phyloP scores from a whole-genome alignment of 2,329 filamentous ascomycete species.

The Sporothrix schenckii region DNA sequence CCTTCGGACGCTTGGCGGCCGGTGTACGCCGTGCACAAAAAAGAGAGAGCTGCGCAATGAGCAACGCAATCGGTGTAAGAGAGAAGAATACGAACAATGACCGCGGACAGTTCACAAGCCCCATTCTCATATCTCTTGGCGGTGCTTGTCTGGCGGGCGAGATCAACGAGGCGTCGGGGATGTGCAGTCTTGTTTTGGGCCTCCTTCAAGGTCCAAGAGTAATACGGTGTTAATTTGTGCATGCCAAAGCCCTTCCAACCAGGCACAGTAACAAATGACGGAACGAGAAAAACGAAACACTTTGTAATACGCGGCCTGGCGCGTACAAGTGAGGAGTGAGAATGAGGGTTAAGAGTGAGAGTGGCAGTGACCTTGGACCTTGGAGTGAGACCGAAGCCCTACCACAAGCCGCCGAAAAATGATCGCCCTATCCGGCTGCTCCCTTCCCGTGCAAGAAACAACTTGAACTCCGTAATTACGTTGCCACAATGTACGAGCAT shows the following conservation, averaged over 20 bases:
- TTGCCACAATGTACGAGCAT: not conserved
- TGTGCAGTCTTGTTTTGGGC: not conserved
- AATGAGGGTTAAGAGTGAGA: not conserved
- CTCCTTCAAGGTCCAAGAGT: too few species aligned
- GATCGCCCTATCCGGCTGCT: constrained; percentile 11
- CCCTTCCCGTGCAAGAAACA: not conserved
- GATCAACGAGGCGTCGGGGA: not conserved
- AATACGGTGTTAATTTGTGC: not conserved
- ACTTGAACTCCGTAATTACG: not conserved
- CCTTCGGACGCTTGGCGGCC: constrained; percentile 28
- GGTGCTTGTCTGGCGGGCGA: constrained; percentile 9
- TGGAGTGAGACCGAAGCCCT: not conserved
- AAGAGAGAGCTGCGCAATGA: not conserved
- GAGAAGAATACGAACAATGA: not conserved
- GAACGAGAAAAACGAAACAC: not conserved
- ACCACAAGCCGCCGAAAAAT: constrained; percentile 4
- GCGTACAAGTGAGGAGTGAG: not conserved
- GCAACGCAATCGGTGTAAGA: not conserved
- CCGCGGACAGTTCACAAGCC: not conserved
- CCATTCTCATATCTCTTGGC: constrained; percentile 15
- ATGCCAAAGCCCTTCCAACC: not conserved
- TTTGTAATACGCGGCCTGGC: too few species aligned
- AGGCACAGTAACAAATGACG: not conserved
- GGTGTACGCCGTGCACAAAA: not conserved
- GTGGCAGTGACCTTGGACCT: not conserved